Conservation (phyloP, 2,329 filamentous ascomycete genomes). For the Penicillium sp. region DNA sequence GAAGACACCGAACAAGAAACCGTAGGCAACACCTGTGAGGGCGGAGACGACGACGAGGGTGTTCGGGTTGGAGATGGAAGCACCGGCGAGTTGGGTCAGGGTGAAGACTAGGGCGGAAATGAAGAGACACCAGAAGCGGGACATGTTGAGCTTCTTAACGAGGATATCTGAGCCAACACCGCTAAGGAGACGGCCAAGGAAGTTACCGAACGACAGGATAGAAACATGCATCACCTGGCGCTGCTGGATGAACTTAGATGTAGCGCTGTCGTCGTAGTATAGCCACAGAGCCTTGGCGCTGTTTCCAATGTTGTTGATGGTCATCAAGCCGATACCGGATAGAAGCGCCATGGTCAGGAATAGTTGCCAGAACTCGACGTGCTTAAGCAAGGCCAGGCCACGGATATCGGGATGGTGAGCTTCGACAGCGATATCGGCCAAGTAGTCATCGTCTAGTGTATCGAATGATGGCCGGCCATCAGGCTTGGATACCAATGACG, state of each 20-base stretch:
- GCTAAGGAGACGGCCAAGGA: conserved; percentile 74
- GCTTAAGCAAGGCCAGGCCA: conserved; percentile 70
- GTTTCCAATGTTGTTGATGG: conserved; percentile 98
- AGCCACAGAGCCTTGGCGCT: conserved; percentile 84
- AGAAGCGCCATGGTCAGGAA: conserved; percentile 87
- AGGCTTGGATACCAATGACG: conserved; percentile 72
- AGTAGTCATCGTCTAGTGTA: conserved; percentile 47
- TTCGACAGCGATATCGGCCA: conserved; percentile 65
- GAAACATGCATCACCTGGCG: conserved; percentile 91
- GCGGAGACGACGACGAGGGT: conserved; percentile 75
- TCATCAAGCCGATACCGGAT: conserved; percentile 94
- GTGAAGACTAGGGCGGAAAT: conserved; percentile 75
- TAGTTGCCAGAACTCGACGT: conserved; percentile 84
- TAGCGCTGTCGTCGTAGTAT: conserved; percentile 72
- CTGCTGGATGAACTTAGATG: conserved; percentile 71
- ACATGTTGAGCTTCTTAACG: conserved; percentile 75
- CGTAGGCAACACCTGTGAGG: conserved; percentile 85
- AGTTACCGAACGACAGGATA: conserved; percentile 86
- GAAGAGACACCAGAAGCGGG: conserved; percentile 88
- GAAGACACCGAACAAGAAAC: conserved; percentile 90
- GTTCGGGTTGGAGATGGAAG: conserved; percentile 74
- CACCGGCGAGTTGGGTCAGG: conserved; percentile 72
- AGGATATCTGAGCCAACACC: conserved; percentile 88
- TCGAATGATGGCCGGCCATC: conserved; percentile 52
- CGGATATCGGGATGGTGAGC: conserved; percentile 87